A percentile compares a stretch with the other conserved stretches of the same genome.
Conservation (phyloP, 176 grass and related monocot genomes). For the Elaeis guineensis region DNA sequence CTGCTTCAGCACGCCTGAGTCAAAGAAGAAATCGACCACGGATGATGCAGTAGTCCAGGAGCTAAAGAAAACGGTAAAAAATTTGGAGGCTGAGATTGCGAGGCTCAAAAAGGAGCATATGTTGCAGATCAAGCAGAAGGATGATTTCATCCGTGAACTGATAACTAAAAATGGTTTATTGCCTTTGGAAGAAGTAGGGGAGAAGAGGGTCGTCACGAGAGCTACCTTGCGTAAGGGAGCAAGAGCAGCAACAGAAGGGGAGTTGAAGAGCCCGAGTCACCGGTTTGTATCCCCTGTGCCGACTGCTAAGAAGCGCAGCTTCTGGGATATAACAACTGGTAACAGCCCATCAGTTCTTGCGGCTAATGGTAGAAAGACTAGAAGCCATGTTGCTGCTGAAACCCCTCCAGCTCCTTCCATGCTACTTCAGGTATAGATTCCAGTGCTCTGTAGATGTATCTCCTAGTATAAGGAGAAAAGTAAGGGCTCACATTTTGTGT, state of each 20-base stretch:
- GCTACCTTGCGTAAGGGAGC: conserved; percentile 43
- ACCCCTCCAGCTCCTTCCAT: conserved; percentile 40
- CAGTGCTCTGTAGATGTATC: neutral
- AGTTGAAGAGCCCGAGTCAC: conserved; percentile 67
- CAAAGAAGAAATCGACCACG: conserved; percentile 33
- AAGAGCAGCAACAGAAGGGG: conserved; percentile 31
- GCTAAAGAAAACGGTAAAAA: conserved; percentile 52
- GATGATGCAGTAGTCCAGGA: conserved; percentile 30
- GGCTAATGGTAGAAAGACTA: conserved; percentile 67
- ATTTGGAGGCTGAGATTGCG: conserved; percentile 59
- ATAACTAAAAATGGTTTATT: conserved; percentile 52
- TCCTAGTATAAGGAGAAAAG: too few relatives aligned
- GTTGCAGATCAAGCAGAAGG: conserved; percentile 69
- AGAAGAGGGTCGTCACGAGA: conserved; percentile 56
- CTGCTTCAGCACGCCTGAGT: conserved; percentile 62
- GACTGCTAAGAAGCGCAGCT: conserved; percentile 77
- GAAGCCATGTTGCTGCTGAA: conserved; percentile 62
- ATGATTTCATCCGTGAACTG: conserved; percentile 62
- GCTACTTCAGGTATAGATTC: conserved; percentile 65
- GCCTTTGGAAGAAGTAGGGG: conserved; percentile 19
- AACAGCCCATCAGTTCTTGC: conserved; percentile 75
- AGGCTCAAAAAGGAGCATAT: conserved; percentile 72
- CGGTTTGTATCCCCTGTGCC: conserved; percentile 59
- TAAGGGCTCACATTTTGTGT: too few relatives aligned
- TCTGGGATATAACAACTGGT: conserved; percentile 75